Conservation (phyloP, 192 early-diverging fungal genomes). For the Dissophora globulifera region DNA sequence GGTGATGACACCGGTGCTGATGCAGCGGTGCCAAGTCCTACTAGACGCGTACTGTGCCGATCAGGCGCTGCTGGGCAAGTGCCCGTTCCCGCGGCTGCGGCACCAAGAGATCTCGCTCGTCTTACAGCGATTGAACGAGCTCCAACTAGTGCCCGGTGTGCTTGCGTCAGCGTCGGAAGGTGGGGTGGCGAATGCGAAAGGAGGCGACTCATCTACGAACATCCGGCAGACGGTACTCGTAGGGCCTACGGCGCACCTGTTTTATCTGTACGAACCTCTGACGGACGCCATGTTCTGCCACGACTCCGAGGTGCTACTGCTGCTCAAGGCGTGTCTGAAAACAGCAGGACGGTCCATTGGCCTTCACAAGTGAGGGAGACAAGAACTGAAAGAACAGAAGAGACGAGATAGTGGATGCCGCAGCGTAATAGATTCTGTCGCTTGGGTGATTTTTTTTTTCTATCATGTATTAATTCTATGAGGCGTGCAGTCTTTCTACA, state of each 20-base stretch:
- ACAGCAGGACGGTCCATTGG: constrained; percentile 55
- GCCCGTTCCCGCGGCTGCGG: constrained; percentile 73
- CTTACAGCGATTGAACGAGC: constrained; percentile 22
- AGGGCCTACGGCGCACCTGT: constrained; percentile 71
- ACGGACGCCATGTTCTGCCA: constrained; percentile 66
- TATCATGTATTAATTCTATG: too few relatives aligned
- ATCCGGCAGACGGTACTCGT: constrained; percentile 46
- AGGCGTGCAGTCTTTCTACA: too few relatives aligned
- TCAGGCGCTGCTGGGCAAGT: constrained; percentile 71
- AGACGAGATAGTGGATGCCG: too few relatives aligned
- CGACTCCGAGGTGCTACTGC: constrained; percentile 52
- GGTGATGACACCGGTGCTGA: constrained; percentile 67
- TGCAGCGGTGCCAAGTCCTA: constrained; percentile 69
- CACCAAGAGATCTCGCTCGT: constrained; percentile 29
- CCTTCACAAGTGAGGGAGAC: constrained; percentile 12
- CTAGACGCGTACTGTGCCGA: constrained; percentile 72
- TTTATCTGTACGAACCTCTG: constrained; percentile 73
- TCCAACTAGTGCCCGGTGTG: constrained; percentile 26
- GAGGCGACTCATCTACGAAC: too few relatives aligned
- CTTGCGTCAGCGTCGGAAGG: too few relatives aligned
- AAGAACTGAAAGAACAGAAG: too few relatives aligned
- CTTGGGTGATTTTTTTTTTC: too few relatives aligned
- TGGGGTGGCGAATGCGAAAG: too few relatives aligned
- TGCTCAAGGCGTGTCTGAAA: constrained; percentile 54
- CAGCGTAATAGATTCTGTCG: too few relatives aligned